Evolutionary conservation across 208 protist genomes (phyloP).

Genomic region (Eutreptiella sp.): DNA sequence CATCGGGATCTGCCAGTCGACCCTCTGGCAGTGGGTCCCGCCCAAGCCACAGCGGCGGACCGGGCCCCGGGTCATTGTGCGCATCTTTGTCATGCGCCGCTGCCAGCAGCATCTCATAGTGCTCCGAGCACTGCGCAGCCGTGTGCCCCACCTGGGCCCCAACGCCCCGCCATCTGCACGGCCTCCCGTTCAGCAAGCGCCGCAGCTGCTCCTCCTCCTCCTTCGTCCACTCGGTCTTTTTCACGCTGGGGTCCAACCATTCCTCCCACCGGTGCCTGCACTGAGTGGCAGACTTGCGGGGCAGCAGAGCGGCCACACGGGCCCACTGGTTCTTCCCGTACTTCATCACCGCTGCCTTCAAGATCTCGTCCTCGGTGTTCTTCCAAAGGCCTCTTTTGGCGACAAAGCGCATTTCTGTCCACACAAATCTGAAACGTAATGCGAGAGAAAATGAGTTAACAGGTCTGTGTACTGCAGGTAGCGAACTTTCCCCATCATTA

Average conservation of each 20-base stretch:
- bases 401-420: constrained; percentile 78
- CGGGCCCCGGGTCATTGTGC: constrained; percentile 36
- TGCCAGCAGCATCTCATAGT: constrained; percentile 94
- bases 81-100: constrained; percentile 43
- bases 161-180: constrained; percentile 97
- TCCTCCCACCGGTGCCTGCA: constrained; percentile 98
- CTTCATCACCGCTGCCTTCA: constrained; percentile 98
- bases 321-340: constrained; percentile 99
- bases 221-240: constrained; percentile 97
- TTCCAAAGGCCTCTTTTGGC: constrained; percentile 98
- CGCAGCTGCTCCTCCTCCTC: constrained; percentile 99
- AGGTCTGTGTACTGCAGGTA: too few species aligned
- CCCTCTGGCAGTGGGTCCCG: constrained; percentile 91
- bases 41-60: constrained; percentile 54
- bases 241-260: constrained; percentile 98
- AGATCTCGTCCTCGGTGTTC: constrained; percentile 99
- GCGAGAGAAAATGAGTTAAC: too few species aligned
- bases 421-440: too few species aligned
- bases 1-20: constrained; percentile 88
- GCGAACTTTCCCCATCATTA: too few species aligned
- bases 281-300: constrained; percentile 96
- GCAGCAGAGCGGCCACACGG: constrained; percentile 95
- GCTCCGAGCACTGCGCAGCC: constrained; percentile 95
- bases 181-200: constrained; percentile 96
- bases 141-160: constrained; percentile 90